A percentile compares a stretch with the other conserved stretches of the same genome.
Evolutionary conservation across 257 asterid genomes (phyloP).

Genomic region (Ophiorrhiza pumila): DNA sequence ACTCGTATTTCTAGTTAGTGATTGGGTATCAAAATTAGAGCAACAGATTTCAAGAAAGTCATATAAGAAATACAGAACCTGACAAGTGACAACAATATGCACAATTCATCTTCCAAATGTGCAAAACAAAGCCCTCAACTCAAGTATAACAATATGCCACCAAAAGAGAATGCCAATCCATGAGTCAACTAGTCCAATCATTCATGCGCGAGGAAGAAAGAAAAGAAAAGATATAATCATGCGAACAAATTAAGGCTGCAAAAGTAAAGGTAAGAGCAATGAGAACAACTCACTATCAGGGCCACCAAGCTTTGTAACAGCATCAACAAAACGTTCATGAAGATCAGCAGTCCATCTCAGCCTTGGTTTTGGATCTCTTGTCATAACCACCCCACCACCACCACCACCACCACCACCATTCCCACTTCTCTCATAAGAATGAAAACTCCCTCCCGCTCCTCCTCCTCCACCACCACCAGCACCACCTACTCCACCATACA

Average conservation of each 20-base stretch:
- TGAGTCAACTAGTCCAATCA: not conserved
- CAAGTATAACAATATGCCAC: not conserved
- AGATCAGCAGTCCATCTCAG: conserved; percentile 48
- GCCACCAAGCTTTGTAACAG: conserved; percentile 49
- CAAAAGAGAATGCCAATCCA: not conserved
- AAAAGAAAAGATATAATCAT: not conserved
- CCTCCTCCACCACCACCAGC: conserved; percentile 18
- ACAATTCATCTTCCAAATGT: not conserved
- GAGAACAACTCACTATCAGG: conserved; percentile 34
- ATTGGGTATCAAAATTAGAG: not conserved
- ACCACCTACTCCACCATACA: conserved; percentile 19
- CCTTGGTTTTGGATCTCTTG: conserved; percentile 48
- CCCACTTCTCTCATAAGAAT: conserved; percentile 24
- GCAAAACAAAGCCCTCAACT: not conserved
- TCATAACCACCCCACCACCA: conserved; percentile 34
- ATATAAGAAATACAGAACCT: conserved; percentile 1
- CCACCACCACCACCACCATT: conserved; percentile 24
- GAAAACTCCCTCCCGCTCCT: conserved; percentile 16
- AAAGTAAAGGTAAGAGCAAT: not conserved
- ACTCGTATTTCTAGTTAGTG: not conserved
- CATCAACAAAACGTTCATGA: conserved; percentile 47
- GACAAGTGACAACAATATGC: not conserved
- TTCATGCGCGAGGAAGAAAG: not conserved
- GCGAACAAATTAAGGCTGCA: not conserved
- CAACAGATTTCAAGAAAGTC: not conserved